A percentile compares a stretch with the other conserved stretches of the same genome.
Conservation (phyloP, 2,329 filamentous ascomycete species). For the Cercospora citrullina region DNA sequence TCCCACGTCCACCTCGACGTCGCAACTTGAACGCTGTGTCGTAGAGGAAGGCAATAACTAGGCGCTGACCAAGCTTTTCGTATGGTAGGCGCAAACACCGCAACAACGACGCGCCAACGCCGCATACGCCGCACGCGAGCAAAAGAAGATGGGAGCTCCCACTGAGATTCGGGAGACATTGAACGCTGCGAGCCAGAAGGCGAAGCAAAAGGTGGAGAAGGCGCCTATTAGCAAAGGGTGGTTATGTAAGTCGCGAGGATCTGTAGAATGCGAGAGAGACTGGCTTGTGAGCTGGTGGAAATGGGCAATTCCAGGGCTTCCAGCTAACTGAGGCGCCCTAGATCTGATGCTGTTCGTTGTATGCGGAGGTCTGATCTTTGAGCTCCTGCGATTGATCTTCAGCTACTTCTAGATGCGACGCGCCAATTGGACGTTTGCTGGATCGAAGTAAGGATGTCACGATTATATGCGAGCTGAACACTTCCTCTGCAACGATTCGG, state of each 20-base stretch:
- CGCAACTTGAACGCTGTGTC: not conserved
- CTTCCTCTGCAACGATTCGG: not conserved
- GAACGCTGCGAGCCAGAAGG: slow-evolving; percentile 52
- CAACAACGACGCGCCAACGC: slow-evolving; percentile 79
- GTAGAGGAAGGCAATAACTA: not conserved
- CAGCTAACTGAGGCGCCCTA: slow-evolving; percentile 32
- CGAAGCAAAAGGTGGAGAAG: slow-evolving; percentile 36
- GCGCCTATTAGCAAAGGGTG: slow-evolving; percentile 57
- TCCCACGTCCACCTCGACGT: not conserved
- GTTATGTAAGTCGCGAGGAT: no score
- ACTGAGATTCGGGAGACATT: slow-evolving; percentile 41
- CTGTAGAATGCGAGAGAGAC: no score
- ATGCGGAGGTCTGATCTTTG: slow-evolving; percentile 61
- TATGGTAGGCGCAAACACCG: slow-evolving; percentile 70
- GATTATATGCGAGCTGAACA: not conserved
- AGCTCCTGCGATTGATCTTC: slow-evolving; percentile 54
- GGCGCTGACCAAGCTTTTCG: not conserved
- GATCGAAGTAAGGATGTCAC: not conserved
- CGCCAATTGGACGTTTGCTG: not conserved
- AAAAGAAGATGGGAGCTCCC: slow-evolving; percentile 70
- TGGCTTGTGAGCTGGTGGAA: no score
- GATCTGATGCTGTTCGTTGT: slow-evolving; percentile 64
- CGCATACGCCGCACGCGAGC: slow-evolving; percentile 73
- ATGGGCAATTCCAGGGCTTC: not conserved
- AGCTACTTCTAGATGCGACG: slow-evolving; percentile 5